These are phyloP conservation scores for Monsonia emarginata DNA, from an alignment of 441 rosid species.

Conservation along the genomic window DNA sequence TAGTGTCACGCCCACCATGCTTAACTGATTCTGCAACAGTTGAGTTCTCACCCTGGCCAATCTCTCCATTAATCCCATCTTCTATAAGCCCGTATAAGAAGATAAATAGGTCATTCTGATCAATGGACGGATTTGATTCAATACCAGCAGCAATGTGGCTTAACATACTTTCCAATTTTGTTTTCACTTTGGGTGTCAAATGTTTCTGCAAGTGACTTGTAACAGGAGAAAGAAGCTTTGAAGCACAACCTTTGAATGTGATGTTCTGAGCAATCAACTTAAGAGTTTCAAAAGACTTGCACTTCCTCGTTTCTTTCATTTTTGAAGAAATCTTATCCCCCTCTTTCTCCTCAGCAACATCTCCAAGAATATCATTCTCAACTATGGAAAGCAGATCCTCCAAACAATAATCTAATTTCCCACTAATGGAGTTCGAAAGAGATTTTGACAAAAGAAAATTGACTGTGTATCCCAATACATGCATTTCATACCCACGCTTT, in stretches of 20 bases:
- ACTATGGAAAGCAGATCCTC: slow-evolving; percentile 68
- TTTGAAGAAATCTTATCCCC: slow-evolving; percentile 72
- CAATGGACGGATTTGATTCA: slow-evolving; percentile 76
- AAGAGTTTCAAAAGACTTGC: slow-evolving; percentile 68
- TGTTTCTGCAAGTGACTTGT: slow-evolving; percentile 52
- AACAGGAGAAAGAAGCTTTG: slow-evolving; percentile 60
- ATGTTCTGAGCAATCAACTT: slow-evolving; percentile 59
- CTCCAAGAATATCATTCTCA: slow-evolving; percentile 74
- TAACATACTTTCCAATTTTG: slow-evolving; percentile 65
- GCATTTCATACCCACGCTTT: slow-evolving; percentile 80
- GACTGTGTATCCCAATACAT: slow-evolving; percentile 76
- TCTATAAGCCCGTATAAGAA: slow-evolving; percentile 55
- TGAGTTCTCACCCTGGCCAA: slow-evolving; percentile 26
- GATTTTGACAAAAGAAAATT: slow-evolving; percentile 55
- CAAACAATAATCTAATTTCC: slow-evolving; percentile 75
- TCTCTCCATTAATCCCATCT: slow-evolving; percentile 50
- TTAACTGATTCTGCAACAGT: slow-evolving; percentile 24
- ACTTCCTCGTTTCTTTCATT: slow-evolving; percentile 81
- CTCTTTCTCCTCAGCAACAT: slow-evolving; percentile 87
- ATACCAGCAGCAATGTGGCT: slow-evolving; percentile 68
- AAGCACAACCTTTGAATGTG: slow-evolving; percentile 61
- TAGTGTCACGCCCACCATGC: slow-evolving; percentile 21
- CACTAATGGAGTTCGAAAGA: slow-evolving; percentile 32
- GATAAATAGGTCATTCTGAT: slow-evolving; percentile 58
- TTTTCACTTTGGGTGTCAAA: slow-evolving; percentile 56